Conservation (phyloP, 345 rosid species). For the Trapa incisa region DNA sequence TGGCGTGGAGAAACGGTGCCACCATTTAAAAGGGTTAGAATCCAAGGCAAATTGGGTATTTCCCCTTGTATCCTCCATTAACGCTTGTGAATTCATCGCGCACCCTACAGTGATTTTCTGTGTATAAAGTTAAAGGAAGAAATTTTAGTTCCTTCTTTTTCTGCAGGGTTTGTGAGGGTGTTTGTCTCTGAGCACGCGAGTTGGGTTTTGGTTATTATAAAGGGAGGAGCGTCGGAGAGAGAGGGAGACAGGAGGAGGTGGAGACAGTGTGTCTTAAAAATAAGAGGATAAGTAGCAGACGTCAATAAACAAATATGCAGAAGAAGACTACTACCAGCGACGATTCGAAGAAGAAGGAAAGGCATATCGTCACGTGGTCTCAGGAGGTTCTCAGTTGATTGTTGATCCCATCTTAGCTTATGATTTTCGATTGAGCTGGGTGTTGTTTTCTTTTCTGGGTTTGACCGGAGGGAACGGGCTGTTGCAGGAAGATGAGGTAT, state of each 20-base stretch:
- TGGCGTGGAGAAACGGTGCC: slow-evolving; percentile 5
- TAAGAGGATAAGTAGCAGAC: slow-evolving; percentile 1
- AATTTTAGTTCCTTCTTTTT: not conserved
- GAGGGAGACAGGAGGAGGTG: slow-evolving; percentile 10
- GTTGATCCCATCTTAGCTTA: slow-evolving; percentile 1
- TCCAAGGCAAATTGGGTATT: slow-evolving; percentile 28
- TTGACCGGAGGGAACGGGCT: not conserved
- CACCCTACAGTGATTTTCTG: not conserved
- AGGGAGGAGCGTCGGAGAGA: slow-evolving; percentile 20
- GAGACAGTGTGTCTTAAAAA: slow-evolving; percentile 8
- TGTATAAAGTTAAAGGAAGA: not conserved
- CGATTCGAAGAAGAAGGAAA: slow-evolving; percentile 81
- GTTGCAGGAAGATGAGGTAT: slow-evolving; percentile 85
- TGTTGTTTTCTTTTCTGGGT: not conserved
- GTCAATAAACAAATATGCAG: slow-evolving; percentile 50
- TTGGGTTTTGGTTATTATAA: slow-evolving; percentile 12
- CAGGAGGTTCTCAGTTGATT: slow-evolving; percentile 43
- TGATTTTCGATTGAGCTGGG: slow-evolving; percentile 10
- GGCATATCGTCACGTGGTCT: slow-evolving; percentile 74
- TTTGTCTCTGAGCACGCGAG: not conserved
- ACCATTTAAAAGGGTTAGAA: slow-evolving; percentile 22
- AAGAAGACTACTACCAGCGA: slow-evolving; percentile 25
- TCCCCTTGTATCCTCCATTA: not conserved
- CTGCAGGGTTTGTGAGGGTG: not conserved
- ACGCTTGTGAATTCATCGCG: not conserved